Evolutionary conservation across 106 monocot genomes (phyloP), one percentile per base, ranked within the genome.

Genomic region (Chionographis japonica): DNA sequence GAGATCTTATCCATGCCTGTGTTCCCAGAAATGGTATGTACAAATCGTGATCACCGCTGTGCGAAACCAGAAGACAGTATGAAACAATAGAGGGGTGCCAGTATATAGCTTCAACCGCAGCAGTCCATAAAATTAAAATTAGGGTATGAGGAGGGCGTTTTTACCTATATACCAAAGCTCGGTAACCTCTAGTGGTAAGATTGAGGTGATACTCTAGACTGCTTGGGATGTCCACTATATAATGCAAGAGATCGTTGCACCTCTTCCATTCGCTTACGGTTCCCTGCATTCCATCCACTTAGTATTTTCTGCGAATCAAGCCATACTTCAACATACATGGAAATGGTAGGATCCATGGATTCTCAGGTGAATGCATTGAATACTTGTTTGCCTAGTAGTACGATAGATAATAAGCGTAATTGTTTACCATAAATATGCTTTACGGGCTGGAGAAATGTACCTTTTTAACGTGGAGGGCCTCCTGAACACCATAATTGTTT

Each of bases 11-110:
- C 86, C 86, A 86, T 61, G 57, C 54, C 27, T 68, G 63, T 16
- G 86, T 86, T 18, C 86, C 78, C 11, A 79, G 40, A 75, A 67
- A 77, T 19, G 86, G 82, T 51, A 86, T 54, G 6, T 63, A 4
- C 39, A 79, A 0, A 50, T 86, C 86, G 62, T 79, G 78, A 19
- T 86, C 86, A 6, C 86, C 86, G 42, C 86, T 86, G 41, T 0
- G 56, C 12, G 3, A 27, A 56, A 11, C 3, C 55, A 56, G 16
- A 40, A 56, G 2, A 9, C 27, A 57, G 27, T 27, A 27, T 27
- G 27, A 27, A 27, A 27, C 27, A 0, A 27, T 27, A 27, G 27
- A 27, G 27, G 27, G 0, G 27, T 27, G 27, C 27, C 27, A 27
- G 27, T 27, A 27, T 27, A 27, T 27, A 27, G 27, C 27, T 27